phyloP scores from a whole-genome alignment of 2,329 filamentous ascomycete genomes.

The Trichoderma endophyticum region DNA sequence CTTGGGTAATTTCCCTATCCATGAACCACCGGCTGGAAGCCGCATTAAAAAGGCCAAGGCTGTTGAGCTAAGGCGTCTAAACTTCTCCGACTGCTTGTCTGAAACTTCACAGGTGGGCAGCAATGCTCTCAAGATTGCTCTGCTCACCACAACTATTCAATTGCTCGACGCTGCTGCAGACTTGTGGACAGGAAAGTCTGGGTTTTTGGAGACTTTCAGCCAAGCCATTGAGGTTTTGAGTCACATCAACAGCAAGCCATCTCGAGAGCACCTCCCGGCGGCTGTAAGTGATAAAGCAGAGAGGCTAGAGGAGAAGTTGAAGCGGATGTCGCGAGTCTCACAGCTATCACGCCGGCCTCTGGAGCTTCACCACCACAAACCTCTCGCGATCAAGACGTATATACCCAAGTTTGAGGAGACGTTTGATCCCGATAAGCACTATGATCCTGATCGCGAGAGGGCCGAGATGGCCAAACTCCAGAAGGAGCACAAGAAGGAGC shows the following conservation, averaged over 20 bases:
- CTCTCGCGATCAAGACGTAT: conserved; percentile 80
- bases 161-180: conserved; percentile 67
- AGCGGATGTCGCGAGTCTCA: conserved; percentile 57
- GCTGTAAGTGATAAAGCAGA: conserved; percentile 39
- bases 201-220: conserved; percentile 76
- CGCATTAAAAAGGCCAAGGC: conserved; percentile 47
- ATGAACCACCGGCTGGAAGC: conserved; percentile 51
- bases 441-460: conserved; percentile 90
- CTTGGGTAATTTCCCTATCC: conserved; percentile 59
- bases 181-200: conserved; percentile 68
- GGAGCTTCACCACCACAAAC: conserved; percentile 82
- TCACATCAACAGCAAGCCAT: conserved; percentile 56
- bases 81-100: conserved; percentile 55
- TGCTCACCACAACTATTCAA: conserved; percentile 60
- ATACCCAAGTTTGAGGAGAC: conserved; percentile 95
- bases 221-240: conserved; percentile 59
- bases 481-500: conserved; percentile 86
- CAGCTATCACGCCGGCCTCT: conserved; percentile 71
- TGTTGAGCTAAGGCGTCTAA: conserved; percentile 49
- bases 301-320: conserved; percentile 46
- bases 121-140: conserved; percentile 50
- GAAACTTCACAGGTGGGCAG: conserved; percentile 34
- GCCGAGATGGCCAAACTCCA: conserved; percentile 75
- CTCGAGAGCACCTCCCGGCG: conserved; percentile 48
- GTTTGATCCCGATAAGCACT: conserved; percentile 94